These are phyloP conservation scores for Apium graveolens DNA, from an alignment of 129 eudicot genomes.

Conservation along the genomic window DNA sequence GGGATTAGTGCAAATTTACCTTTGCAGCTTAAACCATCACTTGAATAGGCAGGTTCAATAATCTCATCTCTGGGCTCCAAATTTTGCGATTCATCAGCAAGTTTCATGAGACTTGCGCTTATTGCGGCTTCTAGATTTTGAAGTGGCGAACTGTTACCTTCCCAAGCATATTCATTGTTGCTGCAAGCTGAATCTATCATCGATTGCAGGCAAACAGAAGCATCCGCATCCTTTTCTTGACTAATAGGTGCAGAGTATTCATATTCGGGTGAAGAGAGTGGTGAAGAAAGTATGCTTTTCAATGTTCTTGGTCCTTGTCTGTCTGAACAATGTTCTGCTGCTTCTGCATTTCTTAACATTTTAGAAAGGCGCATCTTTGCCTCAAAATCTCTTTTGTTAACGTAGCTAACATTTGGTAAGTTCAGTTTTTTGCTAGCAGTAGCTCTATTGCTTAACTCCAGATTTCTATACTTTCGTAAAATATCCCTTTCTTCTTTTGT, in stretches of 20 bases:
- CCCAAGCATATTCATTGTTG: neutral
- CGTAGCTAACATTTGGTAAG: conserved; percentile 1
- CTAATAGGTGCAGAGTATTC: conserved; percentile 24
- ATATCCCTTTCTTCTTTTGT: conserved; percentile 15
- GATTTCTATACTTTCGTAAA: neutral
- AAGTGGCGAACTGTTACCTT: conserved; percentile 12
- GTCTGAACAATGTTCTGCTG: conserved; percentile 10
- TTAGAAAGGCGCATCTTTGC: conserved; percentile 56
- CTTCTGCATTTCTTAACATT: conserved; percentile 31
- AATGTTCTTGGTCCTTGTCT: conserved; percentile 38
- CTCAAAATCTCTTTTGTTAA: conserved; percentile 22
- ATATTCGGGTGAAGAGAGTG: conserved; percentile 36
- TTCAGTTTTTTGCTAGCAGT: conserved; percentile 4
- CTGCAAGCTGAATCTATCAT: neutral
- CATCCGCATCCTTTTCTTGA: conserved; percentile 10
- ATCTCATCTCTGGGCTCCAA: neutral
- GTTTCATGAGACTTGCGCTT: conserved; percentile 6
- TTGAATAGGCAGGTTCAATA: neutral
- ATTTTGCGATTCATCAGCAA: neutral
- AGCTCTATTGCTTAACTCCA: neutral
- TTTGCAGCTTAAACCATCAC: conserved; percentile 4
- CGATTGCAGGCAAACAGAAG: neutral
- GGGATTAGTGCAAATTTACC: conserved; percentile 14
- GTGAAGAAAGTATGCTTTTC: conserved; percentile 25
- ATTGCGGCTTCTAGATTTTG: conserved; percentile 2